phyloP scores from a whole-genome alignment of 2,329 filamentous ascomycete species.

The Aspergillus persii region DNA sequence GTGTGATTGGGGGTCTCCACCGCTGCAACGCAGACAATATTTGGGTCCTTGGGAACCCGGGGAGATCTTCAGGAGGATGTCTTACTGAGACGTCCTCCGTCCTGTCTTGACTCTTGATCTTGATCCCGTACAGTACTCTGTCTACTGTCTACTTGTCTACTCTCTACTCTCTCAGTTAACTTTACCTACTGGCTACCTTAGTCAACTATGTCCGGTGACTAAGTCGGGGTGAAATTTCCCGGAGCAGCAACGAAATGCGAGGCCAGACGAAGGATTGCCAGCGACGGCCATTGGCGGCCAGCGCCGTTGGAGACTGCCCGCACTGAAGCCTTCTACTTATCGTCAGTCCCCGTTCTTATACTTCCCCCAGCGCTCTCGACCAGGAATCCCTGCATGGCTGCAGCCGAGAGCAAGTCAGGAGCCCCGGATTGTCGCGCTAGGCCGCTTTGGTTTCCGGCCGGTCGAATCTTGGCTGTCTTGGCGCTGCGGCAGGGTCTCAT shows the following conservation, averaged over 20 bases:
- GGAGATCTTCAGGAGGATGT: neutral
- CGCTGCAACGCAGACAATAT: neutral
- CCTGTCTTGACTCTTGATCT: neutral
- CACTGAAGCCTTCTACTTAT: too few species aligned
- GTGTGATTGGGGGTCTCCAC: slow-evolving; percentile 17
- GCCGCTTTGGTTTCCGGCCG: neutral
- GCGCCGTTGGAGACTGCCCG: too few species aligned
- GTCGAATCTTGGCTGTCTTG: slow-evolving; percentile 14
- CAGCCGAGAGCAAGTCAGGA: neutral
- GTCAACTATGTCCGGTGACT: neutral
- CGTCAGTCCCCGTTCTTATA: too few species aligned
- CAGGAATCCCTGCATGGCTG: too few species aligned
- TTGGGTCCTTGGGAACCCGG: neutral
- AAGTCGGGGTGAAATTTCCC: neutral
- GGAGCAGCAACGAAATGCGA: neutral
- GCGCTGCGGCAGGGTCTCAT: neutral
- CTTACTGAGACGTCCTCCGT: neutral
- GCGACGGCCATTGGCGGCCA: neutral
- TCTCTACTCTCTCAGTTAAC: too few species aligned
- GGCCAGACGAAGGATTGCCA: neutral
- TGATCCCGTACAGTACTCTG: neutral
- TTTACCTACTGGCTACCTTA: too few species aligned
- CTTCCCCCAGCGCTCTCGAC: too few species aligned
- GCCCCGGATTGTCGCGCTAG: slow-evolving; percentile 5
- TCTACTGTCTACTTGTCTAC: too few species aligned